A percentile compares a stretch with the other conserved stretches of the same genome.
These are phyloP conservation scores for Fistulifera solaris DNA, from an alignment of 108 stramenopile species.

Conservation along the genomic window DNA sequence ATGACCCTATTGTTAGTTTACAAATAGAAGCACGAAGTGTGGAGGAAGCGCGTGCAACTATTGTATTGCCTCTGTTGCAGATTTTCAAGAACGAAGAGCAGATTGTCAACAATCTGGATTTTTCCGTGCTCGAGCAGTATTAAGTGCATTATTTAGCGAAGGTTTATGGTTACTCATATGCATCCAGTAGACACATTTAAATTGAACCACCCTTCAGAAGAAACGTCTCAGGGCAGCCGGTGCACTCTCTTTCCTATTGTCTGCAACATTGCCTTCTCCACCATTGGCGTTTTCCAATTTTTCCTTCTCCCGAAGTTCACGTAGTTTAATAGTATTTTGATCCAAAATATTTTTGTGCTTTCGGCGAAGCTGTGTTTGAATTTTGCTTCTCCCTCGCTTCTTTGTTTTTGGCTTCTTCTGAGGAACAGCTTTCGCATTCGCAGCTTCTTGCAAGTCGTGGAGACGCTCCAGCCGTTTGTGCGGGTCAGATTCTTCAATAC, in stretches of 20 bases:
- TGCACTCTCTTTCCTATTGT: neutral
- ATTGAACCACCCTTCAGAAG: neutral
- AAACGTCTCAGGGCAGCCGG: slow-evolving; percentile 1
- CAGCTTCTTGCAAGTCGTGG: slow-evolving; percentile 53
- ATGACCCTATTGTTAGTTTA: slow-evolving; percentile 74
- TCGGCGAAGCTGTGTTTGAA: slow-evolving; percentile 85
- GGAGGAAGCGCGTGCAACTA: slow-evolving; percentile 23
- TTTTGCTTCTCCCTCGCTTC: slow-evolving; percentile 94
- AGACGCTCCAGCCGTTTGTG: slow-evolving; percentile 48
- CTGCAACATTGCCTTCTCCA: slow-evolving; percentile 8
- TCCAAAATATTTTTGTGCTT: slow-evolving; percentile 91
- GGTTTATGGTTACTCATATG: too few relatives aligned
- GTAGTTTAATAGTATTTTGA: slow-evolving; percentile 57
- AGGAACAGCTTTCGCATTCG: slow-evolving; percentile 37
- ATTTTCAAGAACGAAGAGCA: slow-evolving; percentile 1
- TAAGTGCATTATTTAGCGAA: too few relatives aligned
- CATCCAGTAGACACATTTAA: too few relatives aligned
- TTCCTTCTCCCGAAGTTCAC: slow-evolving; percentile 62
- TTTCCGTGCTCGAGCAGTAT: slow-evolving; percentile 4
- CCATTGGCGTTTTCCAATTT: slow-evolving; percentile 29
- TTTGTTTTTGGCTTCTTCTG: slow-evolving; percentile 79
- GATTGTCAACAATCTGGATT: slow-evolving; percentile 3
- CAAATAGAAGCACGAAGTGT: slow-evolving; percentile 61
- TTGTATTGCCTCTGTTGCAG: slow-evolving; percentile 38
- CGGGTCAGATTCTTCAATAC: slow-evolving; percentile 66